Evolutionary conservation across 768 basidiomycete species (phyloP), one percentile per base, ranked within the genome.

Genomic region (Dioszegia aurantiaca): DNA sequence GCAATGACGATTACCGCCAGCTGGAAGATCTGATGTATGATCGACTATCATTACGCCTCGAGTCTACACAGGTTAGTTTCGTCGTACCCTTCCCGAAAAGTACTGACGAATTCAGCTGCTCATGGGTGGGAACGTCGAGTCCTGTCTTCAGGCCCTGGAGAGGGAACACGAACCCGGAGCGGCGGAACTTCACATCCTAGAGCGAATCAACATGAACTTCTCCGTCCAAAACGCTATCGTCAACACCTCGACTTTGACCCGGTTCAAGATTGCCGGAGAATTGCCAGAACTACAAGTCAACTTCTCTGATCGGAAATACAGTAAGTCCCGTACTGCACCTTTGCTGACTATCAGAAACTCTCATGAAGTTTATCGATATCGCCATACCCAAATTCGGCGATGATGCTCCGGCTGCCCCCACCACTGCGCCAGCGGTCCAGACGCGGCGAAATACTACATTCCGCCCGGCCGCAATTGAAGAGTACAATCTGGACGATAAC

Each of bases 21-120:
- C 81, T 99, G 24, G 91, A 97, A 77, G 86, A 86, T 2, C 79
- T 97, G 33, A 94, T 98, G 90, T 99, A 98, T 69, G 95, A 99
- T 77, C 88, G 87, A 63, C 80, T 95, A 64, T 83, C 82, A 11
- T 80, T 99, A 36, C 85, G 83, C 56, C 82, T 99, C 17, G 82
- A 91, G 65, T 86, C 88, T 42, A 91, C 95, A 12, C 94, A 98
- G 85, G 92, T 93, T 60, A 56, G 78, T 28, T 11, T 36, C n/a
- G n/a, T 10, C n/a, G 44, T 36, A 40, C 14, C 42, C 19, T 42
- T 36, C 16, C 41, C 33, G 26, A 21, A 8, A 14, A 43, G 41
- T n/a, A n/a, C 55, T 59, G 19, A 63, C 23, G 30, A n/a, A 26
- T 21, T 10, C 63, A 98, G 90, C 90, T 99, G 58, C 81, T 99